Evolutionary conservation across 345 rosid genomes (phyloP), one percentile per base, ranked within the genome.

Genomic region (Melaleuca alternifolia): DNA sequence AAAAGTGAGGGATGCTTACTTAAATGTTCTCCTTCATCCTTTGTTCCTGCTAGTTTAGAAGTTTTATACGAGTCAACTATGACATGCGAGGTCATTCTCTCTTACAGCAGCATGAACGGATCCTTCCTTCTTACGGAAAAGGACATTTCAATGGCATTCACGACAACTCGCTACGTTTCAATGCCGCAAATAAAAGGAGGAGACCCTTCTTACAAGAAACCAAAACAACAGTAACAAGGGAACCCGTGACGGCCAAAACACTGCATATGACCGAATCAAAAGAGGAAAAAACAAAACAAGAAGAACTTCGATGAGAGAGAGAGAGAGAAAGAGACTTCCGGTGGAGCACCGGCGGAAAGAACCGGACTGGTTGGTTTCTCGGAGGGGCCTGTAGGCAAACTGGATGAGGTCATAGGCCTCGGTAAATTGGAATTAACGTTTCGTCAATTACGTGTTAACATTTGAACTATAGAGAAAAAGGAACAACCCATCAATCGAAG

Each of bases 381-480:
- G 18, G 2, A 92, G 92, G 41, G 96, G 91, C 52, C 90, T 92
- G 75, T 92, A 90, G 0, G 93, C 89, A 65, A 89, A 87, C 87
- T 97, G 91, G 3, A 95, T 84, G 10, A 92, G 54, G 65, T 94
- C 12, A 16, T 12, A n/a, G 71, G n/a, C 71, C 71, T 59, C 33
- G 16, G 21, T 3, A 33, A 46, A 6, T 65, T 33, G 23, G 24
- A 65, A 65, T 16, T 20, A 33, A 10, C 21, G 24, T 65, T 65
- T 10, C 3, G 12, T 41, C 41, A 41, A 41, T 2, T 41, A 41
- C 11, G 11, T 20, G 46, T 33, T 20, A 33, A 33, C 79, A 65
- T 8, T 65, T 65, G 23, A 28, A 62, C 77, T 30, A 46, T 23
- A 4, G 12, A 30, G 44, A 65, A 24, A 71, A 18, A 46, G 79